A percentile compares a stretch with the other conserved stretches of the same genome.
phyloP scores from a whole-genome alignment of 495 filamentous ascomycete species.

The Lasiosphaeris hirsuta region DNA sequence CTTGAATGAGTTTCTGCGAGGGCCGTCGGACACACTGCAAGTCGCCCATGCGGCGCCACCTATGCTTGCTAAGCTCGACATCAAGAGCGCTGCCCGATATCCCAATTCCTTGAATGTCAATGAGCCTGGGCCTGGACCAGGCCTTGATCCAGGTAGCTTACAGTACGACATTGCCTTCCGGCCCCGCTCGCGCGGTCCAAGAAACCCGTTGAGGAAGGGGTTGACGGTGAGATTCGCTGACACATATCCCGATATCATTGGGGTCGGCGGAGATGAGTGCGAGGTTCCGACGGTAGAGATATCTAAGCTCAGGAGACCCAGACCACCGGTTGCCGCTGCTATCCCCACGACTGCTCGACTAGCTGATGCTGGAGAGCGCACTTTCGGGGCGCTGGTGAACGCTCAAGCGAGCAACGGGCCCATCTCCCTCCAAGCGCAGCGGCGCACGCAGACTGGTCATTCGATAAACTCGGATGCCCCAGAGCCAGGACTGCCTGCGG shows the following conservation, averaged over 20 bases:
- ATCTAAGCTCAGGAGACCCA: slow-evolving; percentile 47
- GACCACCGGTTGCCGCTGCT: slow-evolving; percentile 31
- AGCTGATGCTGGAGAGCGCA: slow-evolving; percentile 16
- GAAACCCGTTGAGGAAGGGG: slow-evolving; percentile 46
- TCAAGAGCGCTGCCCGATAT: slow-evolving; percentile 41
- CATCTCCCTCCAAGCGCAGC: slow-evolving; percentile 37
- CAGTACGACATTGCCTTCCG: slow-evolving; percentile 31
- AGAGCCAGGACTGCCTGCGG: slow-evolving; percentile 28
- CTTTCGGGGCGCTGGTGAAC: slow-evolving; percentile 21
- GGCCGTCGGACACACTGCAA: slow-evolving; percentile 39
- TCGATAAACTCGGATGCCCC: slow-evolving; percentile 28
- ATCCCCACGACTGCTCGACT: slow-evolving; percentile 22
- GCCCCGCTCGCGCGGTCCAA: slow-evolving; percentile 31
- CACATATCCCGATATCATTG: slow-evolving; percentile 70
- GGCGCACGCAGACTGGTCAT: slow-evolving; percentile 50
- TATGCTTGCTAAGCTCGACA: slow-evolving; percentile 45
- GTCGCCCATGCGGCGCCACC: slow-evolving; percentile 40
- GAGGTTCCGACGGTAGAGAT: slow-evolving; percentile 67
- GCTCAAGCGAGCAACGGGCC: slow-evolving; percentile 23
- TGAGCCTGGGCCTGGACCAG: slow-evolving; percentile 9
- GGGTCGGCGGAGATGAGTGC: slow-evolving; percentile 81
- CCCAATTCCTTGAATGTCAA: slow-evolving; percentile 39
- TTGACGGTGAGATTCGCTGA: slow-evolving; percentile 69
- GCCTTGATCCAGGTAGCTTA: not conserved
- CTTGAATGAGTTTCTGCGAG: slow-evolving; percentile 45